Base-by-base conservation (phyloP, 2,329 filamentous ascomycete species). In the Alternaria gaisen region DNA sequence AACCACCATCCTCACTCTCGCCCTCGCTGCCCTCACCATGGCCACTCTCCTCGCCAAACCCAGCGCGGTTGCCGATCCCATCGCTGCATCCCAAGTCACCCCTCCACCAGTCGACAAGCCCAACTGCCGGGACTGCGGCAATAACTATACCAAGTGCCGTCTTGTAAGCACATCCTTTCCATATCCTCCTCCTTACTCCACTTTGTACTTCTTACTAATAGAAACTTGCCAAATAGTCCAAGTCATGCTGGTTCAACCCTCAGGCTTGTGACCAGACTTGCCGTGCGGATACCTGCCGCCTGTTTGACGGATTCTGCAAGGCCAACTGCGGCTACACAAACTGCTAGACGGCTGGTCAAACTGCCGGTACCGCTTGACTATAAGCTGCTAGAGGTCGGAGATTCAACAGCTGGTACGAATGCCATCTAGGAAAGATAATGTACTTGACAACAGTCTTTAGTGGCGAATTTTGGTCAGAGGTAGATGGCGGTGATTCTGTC, bases 241-340 rank as follows among this genome's bases (percentile, higher is more conserved):
- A 28, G 30, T 5, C 11, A 9, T 54, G 52, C 41, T 54, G 30
- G 41, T 34, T 54, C 28, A 46, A 44, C 30, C 52, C 52, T 12
- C 12, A 11, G n/a, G 14, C 24, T 18, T 54, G 52, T 14, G 22
- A 34, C n/a, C 12, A 8, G 9, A 14, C 26, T 34, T 54, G 41
- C 52, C 38, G 41, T 4, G 11, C 20, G 28, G 41, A 54, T 2
- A 54, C 52, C 7, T 54, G 52, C 22, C 41, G 40, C 16, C 14
- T 16, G 26, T 34, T 16, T 16, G 3, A 22, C 10, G 20, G 20
- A 14, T 54, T 34, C 52, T 54, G 52, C 20, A 26, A 32, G 52
- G 16, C 79, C 77, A 80, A 20, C 50, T 62, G 40, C 26, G 14
- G 46, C 9, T 48, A 34, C 12, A 48, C 8, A 12, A n/a, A 22